phyloP scores from a whole-genome alignment of 2,329 filamentous ascomycete species.

The Claviceps sorghi region DNA sequence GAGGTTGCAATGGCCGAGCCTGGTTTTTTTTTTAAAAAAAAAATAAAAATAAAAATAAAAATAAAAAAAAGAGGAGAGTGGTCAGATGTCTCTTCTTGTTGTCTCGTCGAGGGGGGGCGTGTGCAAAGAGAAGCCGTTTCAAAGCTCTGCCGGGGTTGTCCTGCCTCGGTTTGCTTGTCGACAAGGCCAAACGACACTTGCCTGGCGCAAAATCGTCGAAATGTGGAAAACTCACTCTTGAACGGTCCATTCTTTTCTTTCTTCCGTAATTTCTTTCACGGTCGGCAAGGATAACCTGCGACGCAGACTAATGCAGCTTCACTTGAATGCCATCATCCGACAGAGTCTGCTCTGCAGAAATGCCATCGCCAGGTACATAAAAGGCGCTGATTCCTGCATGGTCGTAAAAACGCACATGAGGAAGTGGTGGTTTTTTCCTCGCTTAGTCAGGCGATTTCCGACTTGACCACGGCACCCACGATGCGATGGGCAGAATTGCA shows the following conservation, averaged over 20 bases:
- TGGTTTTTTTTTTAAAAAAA: conserved; percentile 9
- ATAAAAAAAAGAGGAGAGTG: no score
- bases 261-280: neutral
- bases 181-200: neutral
- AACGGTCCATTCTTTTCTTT: neutral
- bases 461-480: neutral
- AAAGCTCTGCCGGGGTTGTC: neutral
- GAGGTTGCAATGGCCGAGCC: conserved; percentile 32
- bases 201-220: neutral
- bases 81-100: no score
- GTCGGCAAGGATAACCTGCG: neutral
- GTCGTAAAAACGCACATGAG: neutral
- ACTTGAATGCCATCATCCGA: neutral
- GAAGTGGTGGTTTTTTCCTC: neutral
- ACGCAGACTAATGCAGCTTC: neutral
- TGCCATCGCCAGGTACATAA: neutral
- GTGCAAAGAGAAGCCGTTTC: no score
- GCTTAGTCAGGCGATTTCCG: neutral
- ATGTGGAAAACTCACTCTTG: conserved; percentile 1
- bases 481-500: neutral
- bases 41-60: no score
- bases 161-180: no score
- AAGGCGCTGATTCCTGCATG: no score
- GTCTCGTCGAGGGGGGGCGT: no score
- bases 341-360: neutral